Evolutionary conservation across 2,329 filamentous ascomycete genomes (phyloP).

Genomic region (Fusarium ramigenum): DNA sequence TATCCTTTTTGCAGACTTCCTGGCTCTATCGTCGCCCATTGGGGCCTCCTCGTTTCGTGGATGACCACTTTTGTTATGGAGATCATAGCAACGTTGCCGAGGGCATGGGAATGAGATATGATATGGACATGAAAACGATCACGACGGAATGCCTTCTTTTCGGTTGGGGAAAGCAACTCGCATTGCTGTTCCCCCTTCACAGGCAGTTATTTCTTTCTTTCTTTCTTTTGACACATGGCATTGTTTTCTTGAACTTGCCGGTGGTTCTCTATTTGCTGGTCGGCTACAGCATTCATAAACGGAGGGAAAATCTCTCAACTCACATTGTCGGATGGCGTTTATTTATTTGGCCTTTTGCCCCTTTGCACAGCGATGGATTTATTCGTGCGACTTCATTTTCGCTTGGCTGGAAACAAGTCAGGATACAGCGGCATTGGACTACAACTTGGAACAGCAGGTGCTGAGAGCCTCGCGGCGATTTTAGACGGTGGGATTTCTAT

Average conservation of each 20-base stretch:
- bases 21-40: slow-evolving; percentile 2
- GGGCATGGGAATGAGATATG: slow-evolving; percentile 45
- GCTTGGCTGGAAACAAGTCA: slow-evolving; percentile 27
- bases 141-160: slow-evolving; percentile 29
- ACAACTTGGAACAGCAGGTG: slow-evolving; percentile 39
- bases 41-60: slow-evolving; percentile 8
- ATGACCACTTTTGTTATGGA: slow-evolving; percentile 20
- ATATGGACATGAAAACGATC: slow-evolving; percentile 33
- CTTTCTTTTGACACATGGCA: slow-evolving; percentile 15
- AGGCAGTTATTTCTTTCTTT: slow-evolving; percentile 11
- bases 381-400: slow-evolving; percentile 23
- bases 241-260: not conserved
- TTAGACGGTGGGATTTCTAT: slow-evolving; percentile 20
- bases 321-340: slow-evolving; percentile 15
- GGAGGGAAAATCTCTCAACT: slow-evolving; percentile 22
- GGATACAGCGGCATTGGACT: slow-evolving; percentile 29
- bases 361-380: slow-evolving; percentile 43
- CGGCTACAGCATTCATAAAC: slow-evolving; percentile 18
- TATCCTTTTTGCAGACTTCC: slow-evolving; percentile 10
- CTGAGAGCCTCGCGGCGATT: slow-evolving; percentile 44
- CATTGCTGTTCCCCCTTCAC: not conserved
- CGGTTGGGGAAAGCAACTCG: not conserved
- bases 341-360: slow-evolving; percentile 1
- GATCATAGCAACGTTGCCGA: slow-evolving; percentile 44
- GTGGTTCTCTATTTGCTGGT: slow-evolving; percentile 4